Base-by-base conservation (phyloP, 2,329 filamentous ascomycete species). In the Pseudocercospora fijiensis region DNA sequence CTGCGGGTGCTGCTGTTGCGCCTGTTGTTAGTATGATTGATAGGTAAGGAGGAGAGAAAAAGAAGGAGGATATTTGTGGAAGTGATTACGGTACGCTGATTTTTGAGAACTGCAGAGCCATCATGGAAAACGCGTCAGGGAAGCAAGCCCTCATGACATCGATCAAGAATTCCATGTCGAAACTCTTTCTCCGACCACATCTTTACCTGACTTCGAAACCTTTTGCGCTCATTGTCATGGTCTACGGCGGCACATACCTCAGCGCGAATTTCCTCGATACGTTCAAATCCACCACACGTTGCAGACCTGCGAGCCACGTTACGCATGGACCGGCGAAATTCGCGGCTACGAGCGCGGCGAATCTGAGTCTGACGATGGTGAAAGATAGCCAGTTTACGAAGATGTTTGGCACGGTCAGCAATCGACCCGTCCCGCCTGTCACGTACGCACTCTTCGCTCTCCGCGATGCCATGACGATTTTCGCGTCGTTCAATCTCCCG, bases 251-350 rank as follows among this genome's bases (percentile, higher is more conserved):
- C 69, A 98, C 94, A 64, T 97, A 97, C 80, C 80, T 95, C 11
- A 92, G 91, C 0, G 93, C 94, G 67, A 97, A 97, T 80, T 79
- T 85, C 11, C 86, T 96, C 75, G 94, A 98, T 80, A 97, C 94
- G 0, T 77, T 86, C 55, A 81, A 87, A 51, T 89, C 91, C 4
- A 92, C 90, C 1, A 70, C 87, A 13, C 77, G 80, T 56, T 79
- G 85, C 72, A 67, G 80, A 16, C 80, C 87, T 33, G 85, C 90
- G 6, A 80, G 82, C 5, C 77, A 81, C 69, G 88, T 91, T 28
- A 93, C 91, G 0, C 83, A 90, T 8, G 92, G 92, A 61, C 84
- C 88, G 0, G 78, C 85, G 65, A 97, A 97, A 76, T 97, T 98
- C 79, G 80, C 87, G 71, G 88, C 90, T 57, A 94, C 91, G 1